phyloP scores from a whole-genome alignment of 345 rosid genomes.

The Chamaenerion angustifolium region DNA sequence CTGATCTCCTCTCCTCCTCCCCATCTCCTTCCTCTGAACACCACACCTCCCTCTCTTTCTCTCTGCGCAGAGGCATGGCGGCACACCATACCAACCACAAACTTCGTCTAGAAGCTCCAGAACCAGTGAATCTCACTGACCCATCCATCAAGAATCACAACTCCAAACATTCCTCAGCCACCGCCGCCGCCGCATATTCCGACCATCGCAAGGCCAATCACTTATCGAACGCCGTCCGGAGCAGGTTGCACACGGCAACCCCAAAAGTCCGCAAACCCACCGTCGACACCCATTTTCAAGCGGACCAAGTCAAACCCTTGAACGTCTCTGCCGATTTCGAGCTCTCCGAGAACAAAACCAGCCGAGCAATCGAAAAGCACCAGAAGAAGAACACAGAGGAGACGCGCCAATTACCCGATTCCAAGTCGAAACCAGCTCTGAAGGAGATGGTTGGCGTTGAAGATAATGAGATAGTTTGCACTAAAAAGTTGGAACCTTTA shows the following conservation, averaged over 20 bases:
- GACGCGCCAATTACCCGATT: conserved; percentile 8
- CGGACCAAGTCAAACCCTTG: conserved; percentile 42
- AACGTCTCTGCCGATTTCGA: conserved; percentile 38
- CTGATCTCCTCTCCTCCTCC: neutral
- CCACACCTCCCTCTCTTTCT: conserved; percentile 1
- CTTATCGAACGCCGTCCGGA: conserved; percentile 12
- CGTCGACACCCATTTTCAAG: conserved; percentile 25
- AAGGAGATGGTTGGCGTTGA: neutral
- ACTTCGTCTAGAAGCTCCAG: conserved; percentile 21
- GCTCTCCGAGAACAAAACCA: conserved; percentile 14
- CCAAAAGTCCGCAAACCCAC: conserved; percentile 7
- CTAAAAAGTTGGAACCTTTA: neutral
- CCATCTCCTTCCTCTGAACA: neutral
- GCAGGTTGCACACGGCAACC: conserved; percentile 5
- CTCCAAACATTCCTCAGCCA: conserved; percentile 1
- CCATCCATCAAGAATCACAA: conserved; percentile 10
- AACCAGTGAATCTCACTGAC: conserved; percentile 16
- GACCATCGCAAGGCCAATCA: neutral
- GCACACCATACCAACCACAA: conserved; percentile 20
- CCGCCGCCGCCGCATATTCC: conserved; percentile 2
- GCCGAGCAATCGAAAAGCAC: conserved; percentile 11
- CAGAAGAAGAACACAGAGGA: conserved; percentile 15
- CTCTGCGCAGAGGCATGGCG: conserved; percentile 20
- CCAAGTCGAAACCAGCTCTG: no score
- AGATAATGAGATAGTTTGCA: conserved; percentile 1